phyloP scores from a whole-genome alignment of 768 basidiomycete species.

The Rhizopogon vesiculosus region DNA sequence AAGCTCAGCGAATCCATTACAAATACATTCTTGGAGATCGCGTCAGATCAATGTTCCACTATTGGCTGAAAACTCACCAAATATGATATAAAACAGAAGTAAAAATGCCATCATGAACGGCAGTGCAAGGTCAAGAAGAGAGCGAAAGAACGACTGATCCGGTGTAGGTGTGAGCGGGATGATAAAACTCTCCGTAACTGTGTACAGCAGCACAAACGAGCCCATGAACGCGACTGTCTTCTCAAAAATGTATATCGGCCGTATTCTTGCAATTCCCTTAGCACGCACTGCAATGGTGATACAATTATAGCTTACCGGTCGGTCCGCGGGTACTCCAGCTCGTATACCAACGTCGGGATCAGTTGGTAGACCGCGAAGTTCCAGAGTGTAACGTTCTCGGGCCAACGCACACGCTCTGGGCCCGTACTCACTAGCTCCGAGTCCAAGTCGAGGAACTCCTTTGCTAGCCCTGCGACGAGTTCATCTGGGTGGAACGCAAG shows the following conservation, averaged over 20 bases:
- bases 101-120: slow-evolving; percentile 95
- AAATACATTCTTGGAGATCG: slow-evolving; percentile 74
- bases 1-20: slow-evolving; percentile 92
- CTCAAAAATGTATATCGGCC: slow-evolving; percentile 50
- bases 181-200: slow-evolving; percentile 93
- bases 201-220: slow-evolving; percentile 90
- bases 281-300: background rate
- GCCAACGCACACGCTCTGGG: slow-evolving; percentile 66
- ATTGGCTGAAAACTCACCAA: slow-evolving; percentile 40
- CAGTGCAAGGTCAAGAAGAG: slow-evolving; percentile 79
- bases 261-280: slow-evolving; percentile 21
- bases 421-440: slow-evolving; percentile 74
- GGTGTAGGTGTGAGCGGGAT: slow-evolving; percentile 70
- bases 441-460: slow-evolving; percentile 71
- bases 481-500: slow-evolving; percentile 64
- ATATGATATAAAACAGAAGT: slow-evolving; percentile 81
- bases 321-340: slow-evolving; percentile 93
- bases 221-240: slow-evolving; percentile 86
- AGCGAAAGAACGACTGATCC: slow-evolving; percentile 69
- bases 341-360: slow-evolving; percentile 91
- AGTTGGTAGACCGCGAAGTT: slow-evolving; percentile 86
- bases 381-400: slow-evolving; percentile 74
- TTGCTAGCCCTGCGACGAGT: slow-evolving; percentile 63
- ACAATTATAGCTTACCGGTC: slow-evolving; percentile 47
- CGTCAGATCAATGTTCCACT: background rate